phyloP scores from a whole-genome alignment of 495 filamentous ascomycete genomes.

The Xylaria venustula region DNA sequence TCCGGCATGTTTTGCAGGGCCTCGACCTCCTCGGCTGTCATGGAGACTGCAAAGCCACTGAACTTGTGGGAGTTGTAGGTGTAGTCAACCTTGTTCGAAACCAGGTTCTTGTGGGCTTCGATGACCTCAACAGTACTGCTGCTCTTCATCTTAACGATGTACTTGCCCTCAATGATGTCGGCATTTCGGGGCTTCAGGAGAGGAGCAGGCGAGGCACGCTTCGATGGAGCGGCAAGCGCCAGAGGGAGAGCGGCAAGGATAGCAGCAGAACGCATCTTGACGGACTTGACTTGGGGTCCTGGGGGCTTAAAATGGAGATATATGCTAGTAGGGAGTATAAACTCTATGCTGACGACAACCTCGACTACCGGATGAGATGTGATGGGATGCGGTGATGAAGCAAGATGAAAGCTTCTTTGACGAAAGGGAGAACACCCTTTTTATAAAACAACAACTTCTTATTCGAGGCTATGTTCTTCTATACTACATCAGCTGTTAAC shows the following conservation, averaged over 20 bases:
- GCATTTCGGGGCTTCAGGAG: constrained; percentile 25
- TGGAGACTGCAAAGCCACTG: constrained; percentile 41
- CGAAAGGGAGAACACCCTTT: neutral
- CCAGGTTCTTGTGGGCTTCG: constrained; percentile 31
- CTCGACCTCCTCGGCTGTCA: constrained; percentile 39
- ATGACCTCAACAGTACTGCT: constrained; percentile 27
- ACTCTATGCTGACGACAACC: neutral
- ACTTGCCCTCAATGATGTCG: constrained; percentile 37
- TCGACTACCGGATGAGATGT: neutral
- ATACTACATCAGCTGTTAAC: neutral
- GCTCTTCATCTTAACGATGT: constrained; percentile 45
- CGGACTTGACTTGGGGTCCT: neutral
- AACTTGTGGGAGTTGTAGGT: constrained; percentile 42
- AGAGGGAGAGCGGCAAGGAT: constrained; percentile 28
- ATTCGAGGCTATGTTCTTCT: neutral
- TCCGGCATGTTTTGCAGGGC: constrained; percentile 39
- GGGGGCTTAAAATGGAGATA: neutral
- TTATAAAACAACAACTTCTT: constrained; percentile 9
- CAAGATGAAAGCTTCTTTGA: neutral
- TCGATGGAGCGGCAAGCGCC: constrained; percentile 29
- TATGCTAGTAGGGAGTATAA: neutral
- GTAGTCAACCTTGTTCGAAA: constrained; percentile 35
- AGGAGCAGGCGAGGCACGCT: constrained; percentile 25
- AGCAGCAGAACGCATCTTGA: constrained; percentile 26
- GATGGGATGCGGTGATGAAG: constrained; percentile 5